Evolutionary conservation across 2,329 filamentous ascomycete species (phyloP).

Genomic region (Tolypocladium endophyticum): DNA sequence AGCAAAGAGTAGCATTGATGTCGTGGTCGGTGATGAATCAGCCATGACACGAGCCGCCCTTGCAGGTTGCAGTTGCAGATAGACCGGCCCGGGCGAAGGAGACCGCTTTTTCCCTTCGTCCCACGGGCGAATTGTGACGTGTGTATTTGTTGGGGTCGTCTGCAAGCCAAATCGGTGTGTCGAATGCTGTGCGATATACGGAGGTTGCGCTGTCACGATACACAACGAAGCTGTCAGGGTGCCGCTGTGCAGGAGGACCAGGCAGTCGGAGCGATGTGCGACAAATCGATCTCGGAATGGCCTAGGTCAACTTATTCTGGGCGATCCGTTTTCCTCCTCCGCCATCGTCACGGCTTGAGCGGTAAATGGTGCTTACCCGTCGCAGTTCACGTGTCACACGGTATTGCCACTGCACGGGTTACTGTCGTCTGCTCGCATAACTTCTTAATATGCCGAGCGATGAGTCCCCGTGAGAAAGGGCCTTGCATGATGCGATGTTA

Average conservation of each 20-base stretch:
- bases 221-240: neutral
- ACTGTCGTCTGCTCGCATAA: neutral
- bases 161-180: neutral
- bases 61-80: neutral
- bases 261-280: neutral
- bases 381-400: neutral
- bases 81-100: neutral
- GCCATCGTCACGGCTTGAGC: no score
- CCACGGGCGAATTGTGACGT: neutral
- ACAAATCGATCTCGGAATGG: neutral
- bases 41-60: neutral
- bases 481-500: neutral
- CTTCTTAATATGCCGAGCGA: neutral
- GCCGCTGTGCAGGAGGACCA: neutral
- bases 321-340: no score
- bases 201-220: neutral
- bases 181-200: neutral
- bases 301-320: neutral
- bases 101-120: neutral
- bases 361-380: neutral
- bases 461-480: neutral
- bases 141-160: neutral
- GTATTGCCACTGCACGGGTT: neutral
- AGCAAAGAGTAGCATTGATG: neutral
- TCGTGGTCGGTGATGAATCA: neutral